Evolutionary conservation across 208 protist species (phyloP).

Genomic region (Leishmania major): DNA sequence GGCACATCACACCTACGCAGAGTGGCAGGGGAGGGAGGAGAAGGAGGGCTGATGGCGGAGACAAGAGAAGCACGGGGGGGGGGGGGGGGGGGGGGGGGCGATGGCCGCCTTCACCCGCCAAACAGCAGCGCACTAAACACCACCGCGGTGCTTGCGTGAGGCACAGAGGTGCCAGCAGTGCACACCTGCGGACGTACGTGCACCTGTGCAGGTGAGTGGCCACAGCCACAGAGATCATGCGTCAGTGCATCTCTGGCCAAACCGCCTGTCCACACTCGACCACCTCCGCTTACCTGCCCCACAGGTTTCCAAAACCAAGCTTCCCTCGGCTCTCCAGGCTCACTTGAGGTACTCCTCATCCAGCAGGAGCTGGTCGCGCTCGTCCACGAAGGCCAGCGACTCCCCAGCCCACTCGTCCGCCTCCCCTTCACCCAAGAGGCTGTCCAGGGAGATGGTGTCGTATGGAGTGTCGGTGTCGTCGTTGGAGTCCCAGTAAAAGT

Average conservation of each 20-base stretch:
- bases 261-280: neutral
- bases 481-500: constrained; percentile 78
- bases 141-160: neutral
- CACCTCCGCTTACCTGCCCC: neutral
- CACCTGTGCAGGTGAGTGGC: neutral
- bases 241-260: neutral
- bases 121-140: neutral
- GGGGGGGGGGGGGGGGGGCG: neutral
- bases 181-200: neutral
- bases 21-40: too few species aligned
- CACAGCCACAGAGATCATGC: neutral
- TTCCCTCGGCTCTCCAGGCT: neutral
- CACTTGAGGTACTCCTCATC: constrained; percentile 38
- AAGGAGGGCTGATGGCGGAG: neutral
- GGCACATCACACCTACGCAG: neutral
- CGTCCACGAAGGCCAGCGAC: constrained; percentile 34
- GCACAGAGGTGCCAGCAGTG: neutral
- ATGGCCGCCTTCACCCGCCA: neutral
- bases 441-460: constrained; percentile 28
- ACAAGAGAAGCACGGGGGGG: neutral
- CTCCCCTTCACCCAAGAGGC: constrained; percentile 35
- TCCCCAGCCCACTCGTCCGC: constrained; percentile 37
- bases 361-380: constrained; percentile 31
- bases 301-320: neutral
- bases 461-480: constrained; percentile 59